These are phyloP conservation scores for Sisymbrium irio DNA, from an alignment of 345 rosid genomes.

Conservation along the genomic window DNA sequence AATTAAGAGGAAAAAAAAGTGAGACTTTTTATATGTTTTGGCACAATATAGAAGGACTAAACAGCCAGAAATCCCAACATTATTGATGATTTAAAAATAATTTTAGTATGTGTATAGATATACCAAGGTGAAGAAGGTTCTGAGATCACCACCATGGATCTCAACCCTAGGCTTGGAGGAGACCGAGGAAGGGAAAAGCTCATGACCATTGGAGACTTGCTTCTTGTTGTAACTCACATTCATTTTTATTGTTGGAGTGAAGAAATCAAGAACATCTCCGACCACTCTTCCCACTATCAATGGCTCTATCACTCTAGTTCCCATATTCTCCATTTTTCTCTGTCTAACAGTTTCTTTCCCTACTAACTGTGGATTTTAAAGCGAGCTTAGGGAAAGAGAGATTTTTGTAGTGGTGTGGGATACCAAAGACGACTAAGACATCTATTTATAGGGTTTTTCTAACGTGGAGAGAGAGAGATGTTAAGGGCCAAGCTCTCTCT, in stretches of 20 bases:
- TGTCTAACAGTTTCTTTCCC: background rate
- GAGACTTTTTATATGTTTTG: background rate
- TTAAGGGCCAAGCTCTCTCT: background rate
- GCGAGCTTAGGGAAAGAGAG: constrained; percentile 4
- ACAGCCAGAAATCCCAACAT: background rate
- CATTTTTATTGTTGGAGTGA: constrained; percentile 47
- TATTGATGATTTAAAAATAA: background rate
- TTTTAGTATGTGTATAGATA: background rate
- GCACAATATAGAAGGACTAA: background rate
- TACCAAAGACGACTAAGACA: constrained; percentile 11
- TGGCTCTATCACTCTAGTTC: constrained; percentile 41
- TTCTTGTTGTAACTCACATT: constrained; percentile 44
- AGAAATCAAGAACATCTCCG: constrained; percentile 53
- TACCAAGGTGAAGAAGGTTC: constrained; percentile 72
- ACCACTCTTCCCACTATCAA: constrained; percentile 52
- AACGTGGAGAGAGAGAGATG: background rate
- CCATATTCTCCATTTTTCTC: constrained; percentile 24
- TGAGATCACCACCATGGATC: constrained; percentile 51
- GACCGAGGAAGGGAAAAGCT: constrained; percentile 47
- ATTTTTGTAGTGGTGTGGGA: constrained; percentile 23
- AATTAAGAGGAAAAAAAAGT: background rate
- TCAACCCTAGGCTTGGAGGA: constrained; percentile 50
- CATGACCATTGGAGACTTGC: constrained; percentile 51
- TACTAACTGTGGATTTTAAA: background rate
- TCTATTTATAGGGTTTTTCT: constrained; percentile 29